Evolutionary conservation across 2,329 filamentous ascomycete genomes (phyloP).

Genomic region (Ustulina deusta): DNA sequence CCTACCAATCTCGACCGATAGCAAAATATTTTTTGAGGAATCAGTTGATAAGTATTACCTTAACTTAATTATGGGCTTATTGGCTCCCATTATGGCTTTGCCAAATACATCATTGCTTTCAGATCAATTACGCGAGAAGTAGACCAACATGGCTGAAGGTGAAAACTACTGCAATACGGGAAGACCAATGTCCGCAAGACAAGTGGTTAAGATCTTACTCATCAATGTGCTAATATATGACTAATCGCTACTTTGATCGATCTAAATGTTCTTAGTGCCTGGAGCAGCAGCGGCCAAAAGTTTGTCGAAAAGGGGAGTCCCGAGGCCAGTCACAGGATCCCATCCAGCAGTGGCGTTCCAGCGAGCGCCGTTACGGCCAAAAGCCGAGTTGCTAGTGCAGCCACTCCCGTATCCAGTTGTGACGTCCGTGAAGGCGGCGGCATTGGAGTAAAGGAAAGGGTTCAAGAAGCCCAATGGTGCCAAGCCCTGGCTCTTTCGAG

Average conservation of each 20-base stretch:
- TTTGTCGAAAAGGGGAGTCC: slow-evolving; percentile 47
- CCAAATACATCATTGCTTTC: neutral
- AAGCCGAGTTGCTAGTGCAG: slow-evolving; percentile 46
- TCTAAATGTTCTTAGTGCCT: slow-evolving; percentile 46
- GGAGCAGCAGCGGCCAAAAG: slow-evolving; percentile 48
- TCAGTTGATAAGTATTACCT: neutral
- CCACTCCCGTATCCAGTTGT: slow-evolving; percentile 47
- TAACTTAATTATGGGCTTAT: neutral
- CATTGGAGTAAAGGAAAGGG: slow-evolving; percentile 52
- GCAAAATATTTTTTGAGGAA: neutral
- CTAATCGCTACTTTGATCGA: neutral
- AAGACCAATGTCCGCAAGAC: neutral
- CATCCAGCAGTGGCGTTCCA: slow-evolving; percentile 51
- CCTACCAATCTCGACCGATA: neutral
- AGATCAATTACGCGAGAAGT: neutral
- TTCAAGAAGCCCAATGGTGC: slow-evolving; percentile 52
- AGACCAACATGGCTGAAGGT: neutral
- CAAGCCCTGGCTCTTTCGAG: slow-evolving; percentile 52
- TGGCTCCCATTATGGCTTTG: neutral
- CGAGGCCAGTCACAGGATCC: slow-evolving; percentile 52
- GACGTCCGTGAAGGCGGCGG: slow-evolving; percentile 50
- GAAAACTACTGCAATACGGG: neutral
- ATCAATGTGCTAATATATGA: neutral
- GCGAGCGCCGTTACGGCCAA: slow-evolving; percentile 44
- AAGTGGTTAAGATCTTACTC: neutral